A percentile compares a stretch with the other conserved stretches of the same genome.
These are phyloP conservation scores for Fusarium nurragi DNA, from an alignment of 2,329 filamentous ascomycete genomes.

Conservation along the genomic window DNA sequence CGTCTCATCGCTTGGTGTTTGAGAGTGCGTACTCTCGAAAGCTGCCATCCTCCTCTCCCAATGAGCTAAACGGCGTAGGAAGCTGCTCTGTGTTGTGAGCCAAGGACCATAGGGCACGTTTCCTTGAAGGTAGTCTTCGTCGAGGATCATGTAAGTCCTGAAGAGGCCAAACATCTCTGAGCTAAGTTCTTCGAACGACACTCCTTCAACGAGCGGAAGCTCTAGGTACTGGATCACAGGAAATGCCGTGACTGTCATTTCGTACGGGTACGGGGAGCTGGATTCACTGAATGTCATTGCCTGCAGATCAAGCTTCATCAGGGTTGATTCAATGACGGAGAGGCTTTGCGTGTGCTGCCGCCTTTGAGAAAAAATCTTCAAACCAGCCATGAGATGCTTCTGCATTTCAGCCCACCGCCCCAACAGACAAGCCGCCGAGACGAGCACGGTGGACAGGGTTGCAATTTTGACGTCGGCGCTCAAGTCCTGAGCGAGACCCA, in stretches of 20 bases:
- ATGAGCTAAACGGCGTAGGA: background rate
- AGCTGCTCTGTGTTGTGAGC: background rate
- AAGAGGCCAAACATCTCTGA: background rate
- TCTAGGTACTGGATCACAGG: background rate
- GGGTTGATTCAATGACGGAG: background rate
- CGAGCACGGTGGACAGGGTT: background rate
- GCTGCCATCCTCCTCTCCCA: background rate
- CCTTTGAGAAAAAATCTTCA: background rate
- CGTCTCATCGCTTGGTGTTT: background rate
- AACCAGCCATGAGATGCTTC: background rate
- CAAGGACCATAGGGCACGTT: background rate
- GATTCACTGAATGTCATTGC: background rate
- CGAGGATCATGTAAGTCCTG: background rate
- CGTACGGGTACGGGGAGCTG: background rate
- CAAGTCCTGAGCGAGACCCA: background rate
- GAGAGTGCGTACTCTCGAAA: background rate
- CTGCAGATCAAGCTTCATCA: background rate
- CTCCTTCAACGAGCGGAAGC: background rate
- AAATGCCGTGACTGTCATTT: background rate
- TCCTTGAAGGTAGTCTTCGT: background rate
- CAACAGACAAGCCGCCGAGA: background rate
- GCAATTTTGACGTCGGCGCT: background rate
- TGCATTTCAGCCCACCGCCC: background rate
- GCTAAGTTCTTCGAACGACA: background rate
- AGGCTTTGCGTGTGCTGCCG: background rate